Evolutionary conservation across 1,139 yeast genomes (phyloP).

Genomic region (Pichia sp.): DNA sequence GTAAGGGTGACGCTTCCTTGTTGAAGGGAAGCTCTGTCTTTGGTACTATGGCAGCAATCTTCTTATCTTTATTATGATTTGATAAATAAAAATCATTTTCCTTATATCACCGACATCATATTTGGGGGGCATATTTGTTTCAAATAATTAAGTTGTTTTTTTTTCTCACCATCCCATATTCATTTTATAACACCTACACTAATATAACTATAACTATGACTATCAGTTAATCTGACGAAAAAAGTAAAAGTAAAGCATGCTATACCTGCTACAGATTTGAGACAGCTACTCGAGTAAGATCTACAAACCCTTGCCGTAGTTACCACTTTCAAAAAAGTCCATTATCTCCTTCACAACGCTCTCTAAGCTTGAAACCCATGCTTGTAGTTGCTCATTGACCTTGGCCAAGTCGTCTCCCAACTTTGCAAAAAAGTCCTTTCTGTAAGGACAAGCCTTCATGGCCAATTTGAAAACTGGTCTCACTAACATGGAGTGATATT

Average conservation of each 20-base stretch:
- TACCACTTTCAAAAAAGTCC: conserved; percentile 72
- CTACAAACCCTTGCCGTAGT: conserved; percentile 85
- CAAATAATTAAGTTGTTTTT: conserved; percentile 3
- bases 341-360: conserved; percentile 67
- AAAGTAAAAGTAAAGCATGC: neutral
- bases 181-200: conserved; percentile 4
- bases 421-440: conserved; percentile 79
- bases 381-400: conserved; percentile 60
- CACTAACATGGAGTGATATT: conserved; percentile 76
- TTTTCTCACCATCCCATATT: neutral
- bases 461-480: conserved; percentile 89
- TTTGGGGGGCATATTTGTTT: conserved; percentile 1
- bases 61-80: conserved; percentile 49
- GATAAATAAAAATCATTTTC: neutral
- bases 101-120: neutral
- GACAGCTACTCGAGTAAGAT: too few species aligned
- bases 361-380: conserved; percentile 77
- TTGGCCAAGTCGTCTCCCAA: conserved; percentile 66
- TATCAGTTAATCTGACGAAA: neutral
- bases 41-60: conserved; percentile 60
- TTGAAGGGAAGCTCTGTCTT: conserved; percentile 43
- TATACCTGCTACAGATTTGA: too few species aligned
- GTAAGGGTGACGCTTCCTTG: conserved; percentile 27
- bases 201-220: conserved; percentile 13
- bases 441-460: conserved; percentile 93